Conservation (phyloP, 257 asterid species). For the Salvia rosmarinus region DNA sequence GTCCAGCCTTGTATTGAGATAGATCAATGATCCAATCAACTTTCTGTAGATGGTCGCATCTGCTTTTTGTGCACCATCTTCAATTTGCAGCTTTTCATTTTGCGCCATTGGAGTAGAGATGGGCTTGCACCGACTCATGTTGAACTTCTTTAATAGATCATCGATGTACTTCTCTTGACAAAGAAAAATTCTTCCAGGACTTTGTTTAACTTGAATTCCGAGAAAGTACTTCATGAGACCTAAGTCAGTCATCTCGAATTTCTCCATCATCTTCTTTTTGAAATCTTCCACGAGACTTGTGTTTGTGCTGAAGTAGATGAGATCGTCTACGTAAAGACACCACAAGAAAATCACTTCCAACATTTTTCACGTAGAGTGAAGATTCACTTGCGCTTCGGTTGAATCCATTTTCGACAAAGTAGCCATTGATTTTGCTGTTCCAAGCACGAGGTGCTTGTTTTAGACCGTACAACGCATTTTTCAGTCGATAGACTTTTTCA, state of each 20-base stretch:
- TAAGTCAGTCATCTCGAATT: background rate
- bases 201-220: background rate
- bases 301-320: background rate
- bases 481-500: background rate
- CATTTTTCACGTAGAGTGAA: background rate
- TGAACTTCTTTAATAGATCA: background rate
- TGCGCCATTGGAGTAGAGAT: background rate
- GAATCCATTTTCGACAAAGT: background rate
- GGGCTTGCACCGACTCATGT: background rate
- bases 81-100: background rate
- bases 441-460: background rate
- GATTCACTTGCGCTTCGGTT: background rate
- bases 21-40: background rate
- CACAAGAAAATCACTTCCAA: background rate
- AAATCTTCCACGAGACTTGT: too few species aligned
- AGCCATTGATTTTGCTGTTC: background rate
- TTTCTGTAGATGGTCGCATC: background rate
- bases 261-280: too few species aligned
- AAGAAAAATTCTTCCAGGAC: background rate
- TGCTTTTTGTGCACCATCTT: background rate
- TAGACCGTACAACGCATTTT: background rate
- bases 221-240: background rate
- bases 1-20: too few species aligned
- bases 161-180: constrained; percentile 2
- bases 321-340: background rate